Conservation (phyloP, 2,329 filamentous ascomycete species). For the Aspergillus neoniger region DNA sequence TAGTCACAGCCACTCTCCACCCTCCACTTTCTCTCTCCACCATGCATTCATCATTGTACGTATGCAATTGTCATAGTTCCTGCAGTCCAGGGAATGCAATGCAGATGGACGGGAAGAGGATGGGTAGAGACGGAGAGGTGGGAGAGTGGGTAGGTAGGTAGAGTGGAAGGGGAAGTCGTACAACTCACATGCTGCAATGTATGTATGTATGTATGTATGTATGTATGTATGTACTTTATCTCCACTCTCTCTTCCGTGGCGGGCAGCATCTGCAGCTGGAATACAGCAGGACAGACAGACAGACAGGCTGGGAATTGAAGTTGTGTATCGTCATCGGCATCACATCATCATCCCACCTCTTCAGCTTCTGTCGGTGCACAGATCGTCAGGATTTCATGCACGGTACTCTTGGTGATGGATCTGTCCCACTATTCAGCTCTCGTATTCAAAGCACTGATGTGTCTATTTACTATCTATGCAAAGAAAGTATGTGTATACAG, state of each 20-base stretch:
- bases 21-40: neutral
- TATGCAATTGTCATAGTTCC: slow-evolving; percentile 2
- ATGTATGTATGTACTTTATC: neutral
- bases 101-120: neutral
- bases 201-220: neutral
- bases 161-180: neutral
- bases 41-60: neutral
- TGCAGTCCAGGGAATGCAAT: neutral
- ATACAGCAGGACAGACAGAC: neutral
- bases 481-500: no score
- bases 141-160: no score
- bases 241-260: neutral
- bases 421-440: neutral
- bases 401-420: neutral
- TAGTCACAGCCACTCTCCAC: neutral
- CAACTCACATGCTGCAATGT: neutral
- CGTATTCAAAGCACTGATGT: neutral
- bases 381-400: no score
- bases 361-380: neutral
- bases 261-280: neutral
- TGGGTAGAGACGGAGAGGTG: no score
- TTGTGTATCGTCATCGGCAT: neutral
- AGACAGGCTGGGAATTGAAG: neutral
- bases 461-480: no score
- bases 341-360: neutral